These are phyloP conservation scores for Mortierella sp. DNA, from an alignment of 371 early-diverging fungal species.

Conservation along the genomic window DNA sequence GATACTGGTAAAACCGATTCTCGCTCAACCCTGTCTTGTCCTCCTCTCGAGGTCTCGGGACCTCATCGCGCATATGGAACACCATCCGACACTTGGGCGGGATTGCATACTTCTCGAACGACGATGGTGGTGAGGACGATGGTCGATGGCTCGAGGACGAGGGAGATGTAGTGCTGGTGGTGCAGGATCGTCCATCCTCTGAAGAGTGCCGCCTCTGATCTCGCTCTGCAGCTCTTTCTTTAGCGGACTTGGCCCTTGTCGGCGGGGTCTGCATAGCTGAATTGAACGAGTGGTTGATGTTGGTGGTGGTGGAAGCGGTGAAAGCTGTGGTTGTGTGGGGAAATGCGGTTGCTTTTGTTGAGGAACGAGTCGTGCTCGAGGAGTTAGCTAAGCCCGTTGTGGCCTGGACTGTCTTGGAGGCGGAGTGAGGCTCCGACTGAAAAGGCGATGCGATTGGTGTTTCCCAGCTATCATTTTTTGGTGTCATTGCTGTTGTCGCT, in stretches of 20 bases:
- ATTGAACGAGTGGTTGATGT: constrained; percentile 2
- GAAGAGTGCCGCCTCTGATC: constrained; percentile 34
- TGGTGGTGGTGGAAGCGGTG: not conserved
- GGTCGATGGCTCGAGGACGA: not conserved
- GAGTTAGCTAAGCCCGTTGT: not conserved
- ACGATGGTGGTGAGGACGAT: constrained; percentile 2
- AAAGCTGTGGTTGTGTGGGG: not conserved
- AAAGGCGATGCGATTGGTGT: not conserved
- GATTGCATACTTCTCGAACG: constrained; percentile 19
- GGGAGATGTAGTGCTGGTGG: not conserved
- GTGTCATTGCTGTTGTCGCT: not conserved
- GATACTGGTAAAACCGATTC: constrained; percentile 13
- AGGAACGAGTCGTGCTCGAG: not conserved
- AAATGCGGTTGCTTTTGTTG: not conserved
- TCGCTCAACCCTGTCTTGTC: constrained; percentile 18
- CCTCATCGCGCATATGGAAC: constrained; percentile 52
- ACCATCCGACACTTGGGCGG: constrained; percentile 50
- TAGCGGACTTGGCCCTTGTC: constrained; percentile 5
- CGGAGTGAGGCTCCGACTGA: not conserved
- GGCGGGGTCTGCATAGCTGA: not conserved
- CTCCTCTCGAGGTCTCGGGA: constrained; percentile 18
- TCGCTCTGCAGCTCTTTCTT: constrained; percentile 1
- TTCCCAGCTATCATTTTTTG: not conserved
- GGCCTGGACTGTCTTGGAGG: not conserved
- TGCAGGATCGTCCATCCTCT: constrained; percentile 22